Percentiles rank a stretch among this genome's conserved stretches.
phyloP scores from a whole-genome alignment of 306 rosid genomes.

The Quercus berberidifolia region DNA sequence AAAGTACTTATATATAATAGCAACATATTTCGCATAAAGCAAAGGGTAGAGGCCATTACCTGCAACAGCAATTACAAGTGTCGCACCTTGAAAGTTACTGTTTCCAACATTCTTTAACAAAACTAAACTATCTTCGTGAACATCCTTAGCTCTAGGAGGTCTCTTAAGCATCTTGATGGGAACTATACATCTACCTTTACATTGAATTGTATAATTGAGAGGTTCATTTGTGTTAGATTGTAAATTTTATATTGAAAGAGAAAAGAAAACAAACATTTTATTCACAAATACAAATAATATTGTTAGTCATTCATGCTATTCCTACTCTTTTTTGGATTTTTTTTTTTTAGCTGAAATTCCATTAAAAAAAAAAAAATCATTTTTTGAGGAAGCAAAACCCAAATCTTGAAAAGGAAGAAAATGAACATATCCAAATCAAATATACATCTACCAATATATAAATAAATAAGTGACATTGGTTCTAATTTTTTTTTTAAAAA shows the following conservation, averaged over 20 bases:
- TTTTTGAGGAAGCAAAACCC: too few relatives aligned
- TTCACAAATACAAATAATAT: not conserved
- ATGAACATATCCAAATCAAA: too few relatives aligned
- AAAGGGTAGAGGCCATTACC: constrained; percentile 27
- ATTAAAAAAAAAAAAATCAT: too few relatives aligned
- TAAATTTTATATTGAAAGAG: not conserved
- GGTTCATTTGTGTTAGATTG: not conserved
- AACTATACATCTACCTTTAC: constrained; percentile 25
- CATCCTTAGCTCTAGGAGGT: constrained; percentile 22
- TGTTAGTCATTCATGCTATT: not conserved
- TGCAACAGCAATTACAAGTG: constrained; percentile 44
- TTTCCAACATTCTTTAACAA: constrained; percentile 32
- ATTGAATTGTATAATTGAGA: not conserved
- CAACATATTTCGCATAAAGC: not conserved
- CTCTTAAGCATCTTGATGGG: constrained; percentile 26
- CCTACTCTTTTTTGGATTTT: too few relatives aligned
- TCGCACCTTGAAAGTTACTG: constrained; percentile 21
- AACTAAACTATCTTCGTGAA: constrained; percentile 15
- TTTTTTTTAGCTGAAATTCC: too few relatives aligned
- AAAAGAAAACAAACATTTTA: not conserved
- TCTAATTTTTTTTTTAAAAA: too few relatives aligned
- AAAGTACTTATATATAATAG: not conserved
- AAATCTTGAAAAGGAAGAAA: too few relatives aligned
- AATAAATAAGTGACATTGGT: too few relatives aligned
- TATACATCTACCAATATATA: too few relatives aligned